Percentiles rank a stretch among this genome's conserved stretches.
These are phyloP conservation scores for Umbelopsis sp. DNA, from an alignment of 192 early-diverging fungal genomes.

Conservation along the genomic window DNA sequence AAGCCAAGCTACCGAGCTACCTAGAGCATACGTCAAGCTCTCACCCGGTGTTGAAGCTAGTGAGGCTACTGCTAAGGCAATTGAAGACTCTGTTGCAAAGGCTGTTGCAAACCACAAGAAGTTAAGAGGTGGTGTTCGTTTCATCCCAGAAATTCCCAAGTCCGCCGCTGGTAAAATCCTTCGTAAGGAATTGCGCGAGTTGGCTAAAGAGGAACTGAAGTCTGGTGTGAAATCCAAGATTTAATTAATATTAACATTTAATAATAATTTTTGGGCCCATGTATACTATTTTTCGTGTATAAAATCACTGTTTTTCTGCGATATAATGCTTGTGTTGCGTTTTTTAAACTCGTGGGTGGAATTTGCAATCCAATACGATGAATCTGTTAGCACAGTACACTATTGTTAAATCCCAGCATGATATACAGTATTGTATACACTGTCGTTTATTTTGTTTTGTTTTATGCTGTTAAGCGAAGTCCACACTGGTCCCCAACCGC, in stretches of 20 bases:
- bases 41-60: conserved; percentile 38
- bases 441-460: too few species aligned
- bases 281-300: too few species aligned
- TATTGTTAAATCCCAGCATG: too few species aligned
- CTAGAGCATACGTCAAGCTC: conserved; percentile 78
- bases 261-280: neutral
- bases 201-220: conserved; percentile 19
- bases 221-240: neutral
- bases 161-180: conserved; percentile 86
- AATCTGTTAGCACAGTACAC: too few species aligned
- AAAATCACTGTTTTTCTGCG: too few species aligned
- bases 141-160: conserved; percentile 76
- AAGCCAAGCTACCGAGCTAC: conserved; percentile 74
- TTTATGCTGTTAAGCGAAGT: too few species aligned
- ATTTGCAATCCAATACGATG: too few species aligned
- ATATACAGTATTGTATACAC: too few species aligned
- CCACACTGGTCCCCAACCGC: too few species aligned
- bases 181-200: conserved; percentile 52
- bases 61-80: conserved; percentile 42
- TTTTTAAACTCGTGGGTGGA: too few species aligned
- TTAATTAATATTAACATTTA: neutral
- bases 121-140: conserved; percentile 77
- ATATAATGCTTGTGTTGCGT: too few species aligned
- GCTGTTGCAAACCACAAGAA: conserved; percentile 75
- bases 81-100: conserved; percentile 54